Evolutionary conservation across 805 yeast genomes (phyloP), one percentile per base, ranked within the genome.

Genomic region (Blastobotrys parvus): DNA sequence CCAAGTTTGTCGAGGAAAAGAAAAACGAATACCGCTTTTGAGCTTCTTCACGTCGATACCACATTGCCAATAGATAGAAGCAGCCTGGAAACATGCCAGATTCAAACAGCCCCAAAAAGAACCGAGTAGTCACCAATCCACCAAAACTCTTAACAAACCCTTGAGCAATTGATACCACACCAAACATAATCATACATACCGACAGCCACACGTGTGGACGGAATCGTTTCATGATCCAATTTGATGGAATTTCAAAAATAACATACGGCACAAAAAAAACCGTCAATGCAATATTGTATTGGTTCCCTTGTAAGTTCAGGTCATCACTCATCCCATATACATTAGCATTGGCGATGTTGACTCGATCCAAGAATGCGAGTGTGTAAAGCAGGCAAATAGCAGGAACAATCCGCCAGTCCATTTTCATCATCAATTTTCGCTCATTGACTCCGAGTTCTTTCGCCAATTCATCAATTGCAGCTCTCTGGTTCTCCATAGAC

Each of bases 311-410:
- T 34, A 85, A 65, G 16, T 68, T 54, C 29, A 85, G 60, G 45
- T 78, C 82, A 1, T 54, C 61, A 17, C 69, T 69, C 67, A 85
- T 67, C 10, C 87, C 87, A 56, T 82, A 83, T 43, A 80, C 73
- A 46, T 77, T 77, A 5, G 94, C 94, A 61, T 85, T 84, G 23
- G 89, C 77, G 48, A 85, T 82, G 59, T 85, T 85, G 45, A 84
- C 89, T 60, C 94, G 70, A 59, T 85, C 94, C 55, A 85, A 64
- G 56, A 84, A 85, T 1, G 90, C 80, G 48, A 84, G 70, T 60
- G 85, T 76, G 56, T 85, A 85, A 36, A 85, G 67, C 22, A 83
- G 55, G 55, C 87, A 77, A 50, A 85, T 80, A n/a, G 87, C 78
- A 3, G 89, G 87, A 22, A 83, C 79, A 32, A 84, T 78, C 47